Evolutionary conservation across 2,329 filamentous ascomycete genomes (phyloP), one percentile per base, ranked within the genome.

Genomic region (Neofusicoccum laricinum): DNA sequence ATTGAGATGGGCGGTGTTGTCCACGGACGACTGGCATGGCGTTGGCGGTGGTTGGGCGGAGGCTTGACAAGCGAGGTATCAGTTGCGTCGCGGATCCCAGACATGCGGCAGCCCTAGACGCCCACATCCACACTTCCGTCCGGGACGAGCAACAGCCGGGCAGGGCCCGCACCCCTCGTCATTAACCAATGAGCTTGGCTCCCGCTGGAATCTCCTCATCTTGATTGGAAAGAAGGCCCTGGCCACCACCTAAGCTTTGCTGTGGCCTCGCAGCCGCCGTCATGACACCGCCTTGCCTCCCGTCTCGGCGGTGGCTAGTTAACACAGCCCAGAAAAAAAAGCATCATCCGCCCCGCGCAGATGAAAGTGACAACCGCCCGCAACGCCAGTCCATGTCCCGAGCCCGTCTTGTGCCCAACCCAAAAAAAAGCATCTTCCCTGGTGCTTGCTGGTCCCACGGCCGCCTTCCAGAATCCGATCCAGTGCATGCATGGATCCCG

Each of bases 11-110:
- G 19, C n/a, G 21, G 2, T 14, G 25, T 43, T 10, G 53, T 38
- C 21, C n/a, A 30, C 10, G 8, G 38, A 7, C 21, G 53, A 58
- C 43, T 58, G 53, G 46, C 38, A 43, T 32, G 21, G 53, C 38
- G 53, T 30, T 30, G 38, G 19, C 11, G 11, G 38, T 58, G 38
- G 38, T 57, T n/a, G 51, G 51, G 38, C 19, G 15, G 51, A 30
- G 53, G 53, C 53, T 58, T 58, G 53, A 58, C 53, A 58, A 43
- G 53, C 53, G 53, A 58, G 53, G 53, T 58, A 12, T 58, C 53
- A 58, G 53, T 58, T 41, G 15, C 25, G 53, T 58, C 53, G 53
- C 53, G 53, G 53, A 58, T 58, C 53, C 21, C 53, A 58, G 53
- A 58, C 21, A 19, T 58, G 53, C 53, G 53, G 53, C 53, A 58